These are phyloP conservation scores for Vanderwaltozyma verrucispora DNA, from an alignment of 805 yeast genomes.

Conservation along the genomic window DNA sequence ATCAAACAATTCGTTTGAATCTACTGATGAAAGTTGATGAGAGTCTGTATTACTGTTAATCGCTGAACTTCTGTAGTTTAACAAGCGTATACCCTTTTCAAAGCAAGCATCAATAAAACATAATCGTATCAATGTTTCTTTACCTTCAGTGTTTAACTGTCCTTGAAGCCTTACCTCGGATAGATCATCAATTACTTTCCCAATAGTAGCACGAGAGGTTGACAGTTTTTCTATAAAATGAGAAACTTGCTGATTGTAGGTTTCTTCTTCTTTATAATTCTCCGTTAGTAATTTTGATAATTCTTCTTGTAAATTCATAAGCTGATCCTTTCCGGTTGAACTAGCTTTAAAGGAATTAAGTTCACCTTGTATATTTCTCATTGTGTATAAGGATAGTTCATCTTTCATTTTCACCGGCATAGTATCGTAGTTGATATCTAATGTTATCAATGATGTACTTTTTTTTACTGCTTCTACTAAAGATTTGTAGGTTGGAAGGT, in stretches of 20 bases:
- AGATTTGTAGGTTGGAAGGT: conserved; percentile 51
- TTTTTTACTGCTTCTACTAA: conserved; percentile 56
- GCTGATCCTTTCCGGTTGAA: conserved; percentile 25
- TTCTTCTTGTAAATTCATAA: conserved; percentile 50
- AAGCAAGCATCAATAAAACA: conserved; percentile 64
- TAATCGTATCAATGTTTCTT: conserved; percentile 64
- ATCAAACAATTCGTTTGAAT: too few species aligned
- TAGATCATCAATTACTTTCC: conserved; percentile 44
- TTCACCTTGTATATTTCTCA: conserved; percentile 67
- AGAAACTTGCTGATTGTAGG: conserved; percentile 19
- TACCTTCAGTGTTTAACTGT: conserved; percentile 57
- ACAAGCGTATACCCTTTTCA: conserved; percentile 37
- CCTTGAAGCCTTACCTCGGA: conserved; percentile 46
- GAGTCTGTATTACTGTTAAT: too few species aligned
- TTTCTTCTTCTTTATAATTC: conserved; percentile 17
- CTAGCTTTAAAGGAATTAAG: conserved; percentile 22
- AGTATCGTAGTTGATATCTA: conserved; percentile 53
- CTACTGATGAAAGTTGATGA: not conserved
- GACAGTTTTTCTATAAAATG: conserved; percentile 32
- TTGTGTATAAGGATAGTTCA: conserved; percentile 62
- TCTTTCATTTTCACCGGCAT: conserved; percentile 52
- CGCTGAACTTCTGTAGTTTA: conserved; percentile 21
- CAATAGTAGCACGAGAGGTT: conserved; percentile 32
- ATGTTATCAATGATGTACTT: conserved; percentile 49
- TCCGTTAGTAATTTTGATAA: conserved; percentile 33